Conservation (phyloP, 2,329 filamentous ascomycete genomes). For the Diplodia mutila region DNA sequence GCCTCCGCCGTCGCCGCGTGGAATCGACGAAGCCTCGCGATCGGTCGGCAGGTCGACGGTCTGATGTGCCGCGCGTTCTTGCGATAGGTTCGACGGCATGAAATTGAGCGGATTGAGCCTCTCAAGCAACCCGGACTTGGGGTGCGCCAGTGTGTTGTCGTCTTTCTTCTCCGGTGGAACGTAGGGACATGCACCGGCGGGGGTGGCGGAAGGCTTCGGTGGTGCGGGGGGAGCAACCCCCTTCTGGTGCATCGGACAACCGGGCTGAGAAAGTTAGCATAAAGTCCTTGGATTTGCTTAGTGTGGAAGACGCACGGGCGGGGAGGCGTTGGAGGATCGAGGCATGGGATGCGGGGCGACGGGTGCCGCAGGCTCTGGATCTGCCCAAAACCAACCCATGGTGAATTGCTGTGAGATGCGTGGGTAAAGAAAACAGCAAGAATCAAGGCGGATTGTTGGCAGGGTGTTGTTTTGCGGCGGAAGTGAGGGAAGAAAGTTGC, state of each 20-base stretch:
- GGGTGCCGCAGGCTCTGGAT: slow-evolving; percentile 48
- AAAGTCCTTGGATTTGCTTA: slow-evolving; percentile 29
- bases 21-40: slow-evolving; percentile 86
- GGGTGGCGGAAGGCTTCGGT: slow-evolving; percentile 37
- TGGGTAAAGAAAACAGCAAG: not conserved
- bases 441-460: not conserved
- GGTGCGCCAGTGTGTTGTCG: slow-evolving; percentile 41
- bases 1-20: slow-evolving; percentile 72
- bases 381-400: slow-evolving; percentile 76
- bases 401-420: slow-evolving; percentile 24
- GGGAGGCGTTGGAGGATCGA: slow-evolving; percentile 49
- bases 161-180: slow-evolving; percentile 21
- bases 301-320: slow-evolving; percentile 56
- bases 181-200: slow-evolving; percentile 52
- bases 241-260: slow-evolving; percentile 69
- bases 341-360: slow-evolving; percentile 54
- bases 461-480: not conserved
- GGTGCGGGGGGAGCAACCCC: slow-evolving; percentile 36
- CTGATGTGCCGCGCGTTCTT: slow-evolving; percentile 75
- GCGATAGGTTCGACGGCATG: slow-evolving; percentile 88
- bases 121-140: slow-evolving; percentile 58
- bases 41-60: slow-evolving; percentile 73
- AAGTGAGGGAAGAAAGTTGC: slow-evolving; percentile 21
- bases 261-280: slow-evolving; percentile 52
- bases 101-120: slow-evolving; percentile 84